A percentile compares a stretch with the other conserved stretches of the same genome.
phyloP scores from a whole-genome alignment of 352 stramenopile genomes.

The Globisporangium orthogonon region DNA sequence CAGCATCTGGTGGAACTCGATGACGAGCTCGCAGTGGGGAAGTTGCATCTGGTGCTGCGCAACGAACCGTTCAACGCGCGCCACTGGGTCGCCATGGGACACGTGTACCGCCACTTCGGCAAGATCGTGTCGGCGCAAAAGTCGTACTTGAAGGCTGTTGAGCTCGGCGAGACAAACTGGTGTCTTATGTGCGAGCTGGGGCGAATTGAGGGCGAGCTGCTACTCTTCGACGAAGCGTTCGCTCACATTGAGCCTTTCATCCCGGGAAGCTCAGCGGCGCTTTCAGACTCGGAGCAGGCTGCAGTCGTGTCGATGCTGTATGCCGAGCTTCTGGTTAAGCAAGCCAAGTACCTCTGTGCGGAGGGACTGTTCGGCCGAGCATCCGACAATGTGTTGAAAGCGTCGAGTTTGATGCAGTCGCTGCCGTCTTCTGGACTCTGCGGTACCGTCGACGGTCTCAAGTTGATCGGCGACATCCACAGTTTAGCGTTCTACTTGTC shows the following conservation, averaged over 20 bases:
- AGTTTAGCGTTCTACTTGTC: slow-evolving; percentile 81
- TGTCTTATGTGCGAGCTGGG: slow-evolving; percentile 72
- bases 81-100: slow-evolving; percentile 69
- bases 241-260: slow-evolving; percentile 44
- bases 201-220: slow-evolving; percentile 67
- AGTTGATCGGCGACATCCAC: slow-evolving; percentile 78
- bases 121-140: slow-evolving; percentile 74
- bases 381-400: slow-evolving; percentile 50
- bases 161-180: slow-evolving; percentile 58
- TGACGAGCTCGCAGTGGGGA: slow-evolving; percentile 56
- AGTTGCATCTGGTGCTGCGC: slow-evolving; percentile 68
- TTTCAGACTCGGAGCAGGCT: slow-evolving; percentile 12
- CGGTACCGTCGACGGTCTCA: slow-evolving; percentile 35
- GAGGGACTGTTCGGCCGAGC: slow-evolving; percentile 72
- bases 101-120: slow-evolving; percentile 77
- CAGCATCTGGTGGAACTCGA: slow-evolving; percentile 64
- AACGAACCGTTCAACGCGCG: slow-evolving; percentile 57
- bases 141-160: slow-evolving; percentile 73
- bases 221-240: slow-evolving; percentile 69
- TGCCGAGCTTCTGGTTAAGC: slow-evolving; percentile 62
- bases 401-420: slow-evolving; percentile 40
- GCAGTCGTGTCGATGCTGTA: slow-evolving; percentile 51
- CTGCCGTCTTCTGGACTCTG: slow-evolving; percentile 18
- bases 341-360: slow-evolving; percentile 69
- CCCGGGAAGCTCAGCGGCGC: neutral